Evolutionary conservation across 169 alveolate genomes (phyloP).

Genomic region (Plasmodium blacklocki): DNA sequence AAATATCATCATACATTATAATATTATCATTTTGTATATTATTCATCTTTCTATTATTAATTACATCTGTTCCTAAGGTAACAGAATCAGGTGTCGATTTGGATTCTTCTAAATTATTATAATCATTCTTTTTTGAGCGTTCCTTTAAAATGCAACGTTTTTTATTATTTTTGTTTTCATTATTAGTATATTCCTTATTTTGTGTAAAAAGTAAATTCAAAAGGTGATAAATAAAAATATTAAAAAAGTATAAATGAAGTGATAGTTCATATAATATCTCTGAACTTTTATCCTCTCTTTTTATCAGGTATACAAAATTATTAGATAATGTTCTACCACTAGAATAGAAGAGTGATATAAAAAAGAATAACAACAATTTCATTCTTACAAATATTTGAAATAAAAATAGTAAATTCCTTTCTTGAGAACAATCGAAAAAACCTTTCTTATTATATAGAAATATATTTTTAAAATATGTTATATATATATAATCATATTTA

Average conservation of each 20-base stretch:
- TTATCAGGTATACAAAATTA: constrained; percentile 9
- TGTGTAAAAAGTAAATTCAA: background rate
- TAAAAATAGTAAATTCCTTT: constrained; percentile 8
- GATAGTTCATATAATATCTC: constrained; percentile 18
- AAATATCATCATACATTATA: background rate
- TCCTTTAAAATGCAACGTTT: background rate
- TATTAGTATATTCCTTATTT: no score
- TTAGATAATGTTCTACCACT: constrained; percentile 7
- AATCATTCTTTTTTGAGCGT: background rate
- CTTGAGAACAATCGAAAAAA: background rate
- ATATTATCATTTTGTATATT: background rate
- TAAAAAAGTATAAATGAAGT: constrained; percentile 34
- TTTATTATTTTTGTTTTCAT: background rate
- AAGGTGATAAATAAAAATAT: constrained; percentile 14
- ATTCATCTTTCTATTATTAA: background rate
- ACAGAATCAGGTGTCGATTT: no score
- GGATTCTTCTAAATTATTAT: background rate
- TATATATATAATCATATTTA: constrained; percentile 15
- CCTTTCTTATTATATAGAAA: constrained; percentile 6
- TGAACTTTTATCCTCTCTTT: background rate
- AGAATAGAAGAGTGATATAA: constrained; percentile 24
- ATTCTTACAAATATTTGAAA: constrained; percentile 7
- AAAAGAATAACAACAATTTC: constrained; percentile 31
- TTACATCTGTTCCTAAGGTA: background rate
- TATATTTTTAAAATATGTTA: constrained; percentile 6